Base-by-base conservation (phyloP, 495 filamentous ascomycete species). In the Xylaria telfairii region DNA sequence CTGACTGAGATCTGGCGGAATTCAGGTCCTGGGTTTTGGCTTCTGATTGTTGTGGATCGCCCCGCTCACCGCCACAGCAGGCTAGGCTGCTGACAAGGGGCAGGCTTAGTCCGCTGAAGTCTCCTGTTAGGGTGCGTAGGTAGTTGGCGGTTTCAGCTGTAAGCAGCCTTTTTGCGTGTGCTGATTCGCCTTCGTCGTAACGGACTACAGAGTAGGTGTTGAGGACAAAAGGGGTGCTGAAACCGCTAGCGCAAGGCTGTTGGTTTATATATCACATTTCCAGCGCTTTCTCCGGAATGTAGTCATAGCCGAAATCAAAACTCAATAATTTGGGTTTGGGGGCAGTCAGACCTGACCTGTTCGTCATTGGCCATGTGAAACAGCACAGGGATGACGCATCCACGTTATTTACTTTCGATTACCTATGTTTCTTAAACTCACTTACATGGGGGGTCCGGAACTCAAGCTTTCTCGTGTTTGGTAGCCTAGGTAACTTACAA, bases 11-110 rank as follows among this genome's bases (percentile, higher is more conserved):
- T 70, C 32, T 70, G 68, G 59, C 32, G 68, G 39, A 34, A 54
- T 34, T 19, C 32, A 62, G 46, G 47, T 39, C 57, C 53, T 47
- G 26, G 34, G 24, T 61, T 65, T 47, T 64, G 68, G 59, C 68
- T 70, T 65, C 10, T 70, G 37, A 54, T 70, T 65, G 68, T 44
- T 41, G 68, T 70, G 60, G 68, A 70, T 70, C 68, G 51, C 51
- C 44, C 41, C 42, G 12, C 46, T 49, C 68, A 70, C 68, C 60
- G 68, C 68, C 68, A 70, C 68, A 70, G 42, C 47, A 28, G 47
- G 64, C 57, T 51, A 54, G 57, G 60, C 51, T 51, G 56, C 46
- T 61, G 57, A 54, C 57, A 12, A 37, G 56, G 32, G 56, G 30
- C 56, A 0, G 59, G 26, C 37, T 62, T 26, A 28, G 59, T 32